These are phyloP conservation scores for Backusella circina DNA, from an alignment of 192 early-diverging fungal genomes.

Conservation along the genomic window DNA sequence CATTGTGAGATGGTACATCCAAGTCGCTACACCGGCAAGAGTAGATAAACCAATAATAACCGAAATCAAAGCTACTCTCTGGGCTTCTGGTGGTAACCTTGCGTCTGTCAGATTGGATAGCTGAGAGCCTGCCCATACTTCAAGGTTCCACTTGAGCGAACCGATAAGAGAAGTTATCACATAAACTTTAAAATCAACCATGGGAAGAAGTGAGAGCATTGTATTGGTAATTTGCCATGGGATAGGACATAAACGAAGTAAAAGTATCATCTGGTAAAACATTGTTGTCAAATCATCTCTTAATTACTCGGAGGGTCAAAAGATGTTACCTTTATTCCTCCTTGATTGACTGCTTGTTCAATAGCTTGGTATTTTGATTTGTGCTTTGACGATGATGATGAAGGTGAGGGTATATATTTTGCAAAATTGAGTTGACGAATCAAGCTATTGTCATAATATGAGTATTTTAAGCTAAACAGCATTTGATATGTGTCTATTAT, in stretches of 20 bases:
- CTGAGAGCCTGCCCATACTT: conserved; percentile 27
- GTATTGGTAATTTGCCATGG: conserved; percentile 22
- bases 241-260: conserved; percentile 29
- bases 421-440: conserved; percentile 15
- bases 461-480: background rate
- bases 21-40: conserved; percentile 4
- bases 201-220: conserved; percentile 17
- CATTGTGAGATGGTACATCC: conserved; percentile 33
- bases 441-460: background rate
- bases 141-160: conserved; percentile 15
- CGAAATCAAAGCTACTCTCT: background rate
- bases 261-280: conserved; percentile 16
- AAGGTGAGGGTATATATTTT: conserved; percentile 5
- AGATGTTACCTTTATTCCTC: conserved; percentile 20
- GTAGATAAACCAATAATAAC: conserved; percentile 6
- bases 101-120: conserved; percentile 25
- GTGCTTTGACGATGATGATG: background rate
- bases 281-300: background rate
- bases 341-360: conserved; percentile 26
- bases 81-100: conserved; percentile 16
- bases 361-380: conserved; percentile 19
- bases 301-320: background rate
- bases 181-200: conserved; percentile 4
- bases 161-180: conserved; percentile 10
- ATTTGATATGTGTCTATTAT: background rate